These are phyloP conservation scores for Penicillium atrosanguineum DNA, from an alignment of 495 filamentous ascomycete species.

Conservation along the genomic window DNA sequence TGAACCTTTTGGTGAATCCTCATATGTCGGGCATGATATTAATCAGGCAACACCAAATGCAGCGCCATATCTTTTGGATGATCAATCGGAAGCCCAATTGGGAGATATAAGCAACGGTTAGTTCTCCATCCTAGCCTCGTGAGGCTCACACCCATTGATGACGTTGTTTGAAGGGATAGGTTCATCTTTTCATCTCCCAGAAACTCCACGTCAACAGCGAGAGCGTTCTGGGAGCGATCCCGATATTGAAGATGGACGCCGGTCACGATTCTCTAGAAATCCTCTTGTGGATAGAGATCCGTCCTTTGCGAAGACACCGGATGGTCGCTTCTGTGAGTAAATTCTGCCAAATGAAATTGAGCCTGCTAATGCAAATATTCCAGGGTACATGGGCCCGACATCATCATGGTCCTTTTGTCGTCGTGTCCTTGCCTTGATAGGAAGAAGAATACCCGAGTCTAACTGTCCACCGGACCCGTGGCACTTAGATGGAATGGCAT, in stretches of 20 bases:
- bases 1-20: background rate
- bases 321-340: constrained; percentile 29
- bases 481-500: constrained; percentile 37
- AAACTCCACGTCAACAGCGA: constrained; percentile 1
- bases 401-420: constrained; percentile 38
- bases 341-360: no score
- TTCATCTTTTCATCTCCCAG: background rate
- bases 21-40: constrained; percentile 6
- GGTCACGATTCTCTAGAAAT: constrained; percentile 28
- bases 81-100: constrained; percentile 6
- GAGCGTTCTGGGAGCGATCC: constrained; percentile 1
- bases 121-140: no score
- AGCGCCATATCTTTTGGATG: constrained; percentile 4
- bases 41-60: constrained; percentile 5
- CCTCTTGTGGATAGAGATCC: constrained; percentile 30
- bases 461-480: constrained; percentile 28
- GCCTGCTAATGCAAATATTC: background rate
- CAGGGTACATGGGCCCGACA: constrained; percentile 34
- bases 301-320: constrained; percentile 28
- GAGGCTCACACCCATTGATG: background rate
- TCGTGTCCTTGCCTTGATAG: constrained; percentile 28
- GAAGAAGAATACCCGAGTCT: constrained; percentile 24
- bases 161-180: constrained; percentile 6
- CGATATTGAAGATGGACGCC: constrained; percentile 13
- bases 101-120: constrained; percentile 6